Evolutionary conservation across 768 basidiomycete species (phyloP).

Genomic region (Mycena capillaripes): DNA sequence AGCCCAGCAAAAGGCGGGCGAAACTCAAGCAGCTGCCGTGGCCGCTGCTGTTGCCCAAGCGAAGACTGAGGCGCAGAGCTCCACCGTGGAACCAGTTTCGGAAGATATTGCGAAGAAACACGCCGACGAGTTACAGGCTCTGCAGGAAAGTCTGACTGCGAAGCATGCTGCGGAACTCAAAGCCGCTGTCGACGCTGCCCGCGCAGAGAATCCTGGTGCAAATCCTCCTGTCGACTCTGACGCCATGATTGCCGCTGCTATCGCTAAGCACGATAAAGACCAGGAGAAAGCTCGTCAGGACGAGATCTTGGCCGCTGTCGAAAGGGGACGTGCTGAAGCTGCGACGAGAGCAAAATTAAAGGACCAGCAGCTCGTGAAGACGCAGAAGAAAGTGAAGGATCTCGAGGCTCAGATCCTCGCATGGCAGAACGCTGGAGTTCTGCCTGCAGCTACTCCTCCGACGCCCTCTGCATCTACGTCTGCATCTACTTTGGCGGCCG

Average conservation of each 20-base stretch:
- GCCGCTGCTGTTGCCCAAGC: conserved; percentile 70
- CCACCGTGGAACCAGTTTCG: conserved; percentile 36
- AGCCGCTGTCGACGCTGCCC: conserved; percentile 63
- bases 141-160: conserved; percentile 66
- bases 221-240: conserved; percentile 53
- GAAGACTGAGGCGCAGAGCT: conserved; percentile 58
- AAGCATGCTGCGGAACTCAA: conserved; percentile 69
- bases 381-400: conserved; percentile 75
- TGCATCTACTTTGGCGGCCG: conserved; percentile 40
- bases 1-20: conserved; percentile 56
- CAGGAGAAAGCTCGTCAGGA: conserved; percentile 62
- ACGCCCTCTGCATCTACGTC: conserved; percentile 30
- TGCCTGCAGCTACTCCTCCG: conserved; percentile 52
- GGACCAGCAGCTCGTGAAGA: conserved; percentile 75
- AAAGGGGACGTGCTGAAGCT: conserved; percentile 77
- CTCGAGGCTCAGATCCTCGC: conserved; percentile 74
- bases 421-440: conserved; percentile 64
- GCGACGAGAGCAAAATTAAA: conserved; percentile 75
- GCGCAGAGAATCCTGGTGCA: conserved; percentile 46
- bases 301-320: conserved; percentile 76
- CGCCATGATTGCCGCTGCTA: conserved; percentile 63
- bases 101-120: conserved; percentile 67
- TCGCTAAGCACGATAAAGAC: conserved; percentile 63
- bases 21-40: conserved; percentile 64
- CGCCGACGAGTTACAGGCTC: conserved; percentile 67